Evolutionary conservation across 108 stramenopile species (phyloP), one percentile per base, ranked within the genome.

Genomic region (Ochromonas danica): DNA sequence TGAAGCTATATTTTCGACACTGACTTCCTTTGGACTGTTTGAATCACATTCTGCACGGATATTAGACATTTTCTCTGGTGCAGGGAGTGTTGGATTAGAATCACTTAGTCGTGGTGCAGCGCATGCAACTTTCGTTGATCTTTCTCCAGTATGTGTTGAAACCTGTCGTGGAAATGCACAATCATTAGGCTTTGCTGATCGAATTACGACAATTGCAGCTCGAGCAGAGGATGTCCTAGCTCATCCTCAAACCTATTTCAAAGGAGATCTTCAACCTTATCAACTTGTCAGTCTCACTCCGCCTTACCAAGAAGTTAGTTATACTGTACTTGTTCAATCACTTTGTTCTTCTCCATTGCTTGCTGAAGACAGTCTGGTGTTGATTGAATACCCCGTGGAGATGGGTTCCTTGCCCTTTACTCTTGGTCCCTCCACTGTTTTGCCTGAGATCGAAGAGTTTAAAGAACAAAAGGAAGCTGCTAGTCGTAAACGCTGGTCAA

Each of bases 241-340:
- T 39, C 30, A 71, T 42, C 84, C 84, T 31, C 61, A 25, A 22
- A 75, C 61, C 42, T 14, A 51, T 22, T 51, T 51, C 14, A 51
- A 51, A 51, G 84, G 83, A 0, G 40, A 80, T 3, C 45, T 71
- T 14, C 42, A 74, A 35, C 80, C 83, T 35, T 87, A 82, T 67
- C 90, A 96, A 62, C 71, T 97, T 40, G 83, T 97, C 0, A 93
- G 94, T 1, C 85, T 97, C 28, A 94, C 94, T 79, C 96, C 96
- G 31, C 96, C 96, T 0, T 97, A 97, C 77, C 95, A 95, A 81
- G 96, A 97, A 87, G 91, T 97, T 61, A 91, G 91, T 10, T 97
- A 97, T 81, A 92, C 87, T 41, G 95, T 95, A 74, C 84, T 97
- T 36, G 40, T 94, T 61, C 87, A 91, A 25, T 89, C 90, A 1